Evolutionary conservation across 2,329 filamentous ascomycete genomes (phyloP).

Genomic region (Zasmidium citrigriseum): DNA sequence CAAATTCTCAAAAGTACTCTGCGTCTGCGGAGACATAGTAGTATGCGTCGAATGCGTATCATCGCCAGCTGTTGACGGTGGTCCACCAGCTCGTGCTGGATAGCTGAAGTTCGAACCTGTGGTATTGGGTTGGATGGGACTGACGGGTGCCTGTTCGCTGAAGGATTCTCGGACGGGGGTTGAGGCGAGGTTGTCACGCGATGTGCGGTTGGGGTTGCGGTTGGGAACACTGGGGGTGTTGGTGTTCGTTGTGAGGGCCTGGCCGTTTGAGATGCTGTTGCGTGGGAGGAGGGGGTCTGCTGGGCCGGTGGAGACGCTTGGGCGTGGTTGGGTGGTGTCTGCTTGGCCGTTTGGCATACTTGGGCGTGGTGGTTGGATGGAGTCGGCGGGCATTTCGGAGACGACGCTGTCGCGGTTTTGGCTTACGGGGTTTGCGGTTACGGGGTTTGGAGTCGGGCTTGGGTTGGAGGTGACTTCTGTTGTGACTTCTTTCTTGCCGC

Average conservation of each 20-base stretch:
- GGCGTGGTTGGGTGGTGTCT: background rate
- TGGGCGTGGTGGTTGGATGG: constrained; percentile 11
- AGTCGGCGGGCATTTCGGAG: constrained; percentile 26
- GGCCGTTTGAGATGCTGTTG: background rate
- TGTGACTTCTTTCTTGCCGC: constrained; percentile 22
- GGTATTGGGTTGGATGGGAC: constrained; percentile 3
- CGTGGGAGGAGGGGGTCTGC: background rate
- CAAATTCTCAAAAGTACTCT: constrained; percentile 25
- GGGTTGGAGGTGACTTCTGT: constrained; percentile 9
- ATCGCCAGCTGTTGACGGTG: background rate
- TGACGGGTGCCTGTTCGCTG: constrained; percentile 8
- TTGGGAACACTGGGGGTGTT: constrained; percentile 4
- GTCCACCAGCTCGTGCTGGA: constrained; percentile 5
- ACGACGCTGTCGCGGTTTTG: constrained; percentile 17
- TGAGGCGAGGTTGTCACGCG: background rate
- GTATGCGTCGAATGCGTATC: background rate
- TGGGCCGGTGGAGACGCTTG: background rate
- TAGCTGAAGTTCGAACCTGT: constrained; percentile 14
- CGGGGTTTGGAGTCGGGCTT: background rate
- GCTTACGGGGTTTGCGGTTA: background rate
- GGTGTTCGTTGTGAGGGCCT: background rate
- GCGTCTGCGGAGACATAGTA: background rate
- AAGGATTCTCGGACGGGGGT: background rate
- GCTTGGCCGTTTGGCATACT: background rate
- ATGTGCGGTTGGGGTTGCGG: constrained; percentile 12